Base-by-base conservation (phyloP, 2,329 filamentous ascomycete species). In the Capronia epimyces region DNA sequence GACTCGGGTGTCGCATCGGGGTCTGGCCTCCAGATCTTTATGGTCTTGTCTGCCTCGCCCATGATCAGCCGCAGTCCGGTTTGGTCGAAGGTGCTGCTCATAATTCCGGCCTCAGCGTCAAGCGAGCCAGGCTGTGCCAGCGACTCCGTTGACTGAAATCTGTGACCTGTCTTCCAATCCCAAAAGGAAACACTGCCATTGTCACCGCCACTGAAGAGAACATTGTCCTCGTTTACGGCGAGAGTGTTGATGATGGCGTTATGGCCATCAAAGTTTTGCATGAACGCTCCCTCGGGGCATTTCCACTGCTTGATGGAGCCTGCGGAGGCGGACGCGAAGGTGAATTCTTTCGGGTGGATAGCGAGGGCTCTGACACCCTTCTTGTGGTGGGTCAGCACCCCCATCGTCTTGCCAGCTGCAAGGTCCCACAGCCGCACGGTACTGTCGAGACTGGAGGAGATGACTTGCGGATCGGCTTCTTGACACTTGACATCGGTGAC, bases 241-340 rank as follows among this genome's bases (percentile, higher is more conserved):
- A 98, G 73, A 0, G 89, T 89, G 71, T 98, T 98, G 73, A 98
- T 91, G 67, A 98, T 94, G 53, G 89, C 82, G 64, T 96, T 96
- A 65, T 97, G 91, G 3, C 91, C 91, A 37, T 95, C 88, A 64
- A 97, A 97, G 66, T 97, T 97, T 69, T 96, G 90, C 93, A 98
- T 98, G 67, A 98, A 97, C 13, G 89, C 89, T 31, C 91, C 94
- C 66, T 96, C 89, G 1, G 94, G 94, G 61, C 90, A 97, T 69
- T 97, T 96, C 91, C 93, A 98, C 72, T 98, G 93, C 75, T 98
- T 98, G 72, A 98, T 96, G 66, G 87, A 90, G 20, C 87, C 86
- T 0, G 91, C 90, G 64, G 89, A 95, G 37, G 86, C 93, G 53
- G 82, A 90, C 3, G 93, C 93, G 66, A 98, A 98, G 0, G 94